Evolutionary conservation across 108 stramenopile genomes (phyloP).

Genomic region (Asterionellopsis glacialis): DNA sequence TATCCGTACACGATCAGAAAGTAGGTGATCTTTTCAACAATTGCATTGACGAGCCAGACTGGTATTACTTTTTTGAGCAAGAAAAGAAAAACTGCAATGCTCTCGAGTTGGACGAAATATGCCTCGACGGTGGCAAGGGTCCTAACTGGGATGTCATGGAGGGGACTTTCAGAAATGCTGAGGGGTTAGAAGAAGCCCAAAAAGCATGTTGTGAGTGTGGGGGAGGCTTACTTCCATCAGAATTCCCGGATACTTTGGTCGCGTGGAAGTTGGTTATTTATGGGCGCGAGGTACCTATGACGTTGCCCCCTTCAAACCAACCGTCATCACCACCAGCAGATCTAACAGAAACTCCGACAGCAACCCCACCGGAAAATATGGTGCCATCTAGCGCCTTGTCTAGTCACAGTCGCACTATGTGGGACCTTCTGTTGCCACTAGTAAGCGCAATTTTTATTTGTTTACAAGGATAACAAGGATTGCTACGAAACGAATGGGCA

Average conservation of each 20-base stretch:
- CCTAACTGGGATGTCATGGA: background rate
- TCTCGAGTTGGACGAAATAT: background rate
- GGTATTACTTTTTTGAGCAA: background rate
- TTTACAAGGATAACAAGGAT: too few species aligned
- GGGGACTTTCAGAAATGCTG: background rate
- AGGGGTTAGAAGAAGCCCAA: background rate
- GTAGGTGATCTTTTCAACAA: constrained; percentile 5
- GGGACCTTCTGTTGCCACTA: too few species aligned
- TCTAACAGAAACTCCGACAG: too few species aligned
- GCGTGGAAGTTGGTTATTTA: constrained; percentile 31
- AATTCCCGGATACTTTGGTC: constrained; percentile 9
- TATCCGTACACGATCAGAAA: constrained; percentile 18
- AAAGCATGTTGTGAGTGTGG: constrained; percentile 34
- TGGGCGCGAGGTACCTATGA: constrained; percentile 4
- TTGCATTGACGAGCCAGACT: constrained; percentile 10
- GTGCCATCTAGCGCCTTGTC: too few species aligned
- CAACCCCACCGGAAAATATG: too few species aligned
- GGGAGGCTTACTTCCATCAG: constrained; percentile 4
- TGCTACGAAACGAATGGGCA: too few species aligned
- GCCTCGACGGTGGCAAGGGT: background rate
- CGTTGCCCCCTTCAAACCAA: too few species aligned
- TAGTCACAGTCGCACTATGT: too few species aligned
- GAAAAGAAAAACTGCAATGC: background rate
- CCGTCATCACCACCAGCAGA: too few species aligned
- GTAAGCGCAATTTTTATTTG: too few species aligned